A percentile compares a stretch with the other conserved stretches of the same genome.
Evolutionary conservation across 192 early-diverging fungal genomes (phyloP).

Genomic region (Podila epigama): DNA sequence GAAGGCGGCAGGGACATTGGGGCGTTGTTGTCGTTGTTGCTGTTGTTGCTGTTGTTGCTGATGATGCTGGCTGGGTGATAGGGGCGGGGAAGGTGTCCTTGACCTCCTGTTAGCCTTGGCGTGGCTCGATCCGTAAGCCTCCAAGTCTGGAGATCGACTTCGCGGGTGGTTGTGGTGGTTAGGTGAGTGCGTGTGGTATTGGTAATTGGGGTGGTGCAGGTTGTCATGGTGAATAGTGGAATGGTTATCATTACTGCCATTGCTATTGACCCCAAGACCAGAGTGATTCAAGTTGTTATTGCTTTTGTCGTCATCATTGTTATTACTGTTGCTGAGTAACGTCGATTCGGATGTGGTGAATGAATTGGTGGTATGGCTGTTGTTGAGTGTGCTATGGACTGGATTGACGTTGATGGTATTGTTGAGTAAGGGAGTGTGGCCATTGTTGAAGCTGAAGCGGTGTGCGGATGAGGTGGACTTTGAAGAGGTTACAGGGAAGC

Average conservation of each 20-base stretch:
- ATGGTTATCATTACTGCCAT: not conserved
- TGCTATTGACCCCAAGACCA: not conserved
- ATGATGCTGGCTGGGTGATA: not conserved
- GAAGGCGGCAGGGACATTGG: not conserved
- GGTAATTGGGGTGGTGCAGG: not conserved
- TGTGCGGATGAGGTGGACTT: slow-evolving; percentile 25
- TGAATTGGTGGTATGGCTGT: too few species aligned
- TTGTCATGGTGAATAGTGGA: not conserved
- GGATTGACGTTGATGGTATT: not conserved
- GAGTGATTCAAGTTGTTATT: slow-evolving; percentile 4
- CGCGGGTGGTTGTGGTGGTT: not conserved
- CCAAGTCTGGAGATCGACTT: slow-evolving; percentile 15
- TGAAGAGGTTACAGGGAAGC: not conserved
- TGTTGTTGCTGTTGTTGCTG: not conserved
- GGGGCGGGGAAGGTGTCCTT: slow-evolving; percentile 22
- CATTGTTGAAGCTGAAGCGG: slow-evolving; percentile 24
- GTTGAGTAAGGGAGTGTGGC: not conserved
- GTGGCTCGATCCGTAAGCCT: slow-evolving; percentile 7
- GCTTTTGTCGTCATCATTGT: not conserved
- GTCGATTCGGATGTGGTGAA: too few species aligned
- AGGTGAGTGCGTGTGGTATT: not conserved
- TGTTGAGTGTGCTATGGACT: too few species aligned
- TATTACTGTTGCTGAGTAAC: not conserved
- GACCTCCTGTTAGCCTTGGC: slow-evolving; percentile 7
- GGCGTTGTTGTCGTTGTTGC: not conserved